A percentile compares a stretch with the other conserved stretches of the same genome.
These are phyloP conservation scores for Berkeleyomyces rouxiae DNA, from an alignment of 2,329 filamentous ascomycete genomes.

Conservation along the genomic window DNA sequence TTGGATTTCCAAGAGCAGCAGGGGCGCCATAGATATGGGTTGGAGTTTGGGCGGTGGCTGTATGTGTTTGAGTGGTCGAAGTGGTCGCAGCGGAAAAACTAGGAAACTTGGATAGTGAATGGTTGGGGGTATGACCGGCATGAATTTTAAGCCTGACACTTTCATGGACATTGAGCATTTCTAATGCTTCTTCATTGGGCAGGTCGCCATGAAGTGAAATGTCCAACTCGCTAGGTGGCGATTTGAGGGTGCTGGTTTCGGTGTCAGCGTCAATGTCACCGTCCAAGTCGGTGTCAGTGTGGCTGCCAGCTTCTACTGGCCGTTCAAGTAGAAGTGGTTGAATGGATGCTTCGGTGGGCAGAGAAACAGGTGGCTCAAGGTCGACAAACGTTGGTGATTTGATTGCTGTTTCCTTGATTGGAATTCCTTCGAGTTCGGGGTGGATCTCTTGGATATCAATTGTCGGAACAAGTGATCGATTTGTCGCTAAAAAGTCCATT, in stretches of 20 bases:
- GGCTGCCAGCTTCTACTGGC: background rate
- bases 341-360: background rate
- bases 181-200: slow-evolving; percentile 24
- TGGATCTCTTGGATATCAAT: slow-evolving; percentile 43
- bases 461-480: slow-evolving; percentile 23
- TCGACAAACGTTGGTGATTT: slow-evolving; percentile 35
- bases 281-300: background rate
- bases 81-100: slow-evolving; percentile 18
- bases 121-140: slow-evolving; percentile 46
- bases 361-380: slow-evolving; percentile 13
- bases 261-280: background rate
- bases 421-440: slow-evolving; percentile 42
- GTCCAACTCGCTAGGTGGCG: background rate
- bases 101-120: slow-evolving; percentile 36
- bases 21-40: slow-evolving; percentile 8
- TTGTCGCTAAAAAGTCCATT: slow-evolving; percentile 23
- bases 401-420: slow-evolving; percentile 36
- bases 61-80: slow-evolving; percentile 4
- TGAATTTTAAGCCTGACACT: slow-evolving; percentile 40
- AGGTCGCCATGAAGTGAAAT: slow-evolving; percentile 16
- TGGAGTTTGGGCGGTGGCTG: slow-evolving; percentile 11
- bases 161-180: slow-evolving; percentile 32
- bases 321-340: background rate
- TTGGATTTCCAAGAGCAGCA: slow-evolving; percentile 10
- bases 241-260: background rate